Evolutionary conservation across 371 early-diverging fungal species (phyloP), one percentile per base, ranked within the genome.

Genomic region (Actinomortierella ambigua): DNA sequence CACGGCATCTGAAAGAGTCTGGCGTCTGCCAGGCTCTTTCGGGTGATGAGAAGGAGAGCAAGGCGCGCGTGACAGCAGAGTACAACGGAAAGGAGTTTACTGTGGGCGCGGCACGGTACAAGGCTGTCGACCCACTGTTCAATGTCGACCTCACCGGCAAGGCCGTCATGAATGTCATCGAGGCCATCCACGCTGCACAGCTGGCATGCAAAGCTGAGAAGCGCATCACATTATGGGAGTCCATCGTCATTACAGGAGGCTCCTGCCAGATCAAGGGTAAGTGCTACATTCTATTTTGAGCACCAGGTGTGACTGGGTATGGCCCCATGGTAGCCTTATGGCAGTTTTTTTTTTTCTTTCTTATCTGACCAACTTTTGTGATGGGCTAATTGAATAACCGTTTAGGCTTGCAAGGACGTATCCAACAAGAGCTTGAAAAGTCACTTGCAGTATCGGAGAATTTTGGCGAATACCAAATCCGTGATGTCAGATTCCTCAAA

Each of bases 171-270:
- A 77, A 81, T 15, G 46, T 94, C 14, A 64, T 81, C 5, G 92
- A 93, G 50, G 85, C 87, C 1, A 82, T 93, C 56, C 81, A 86
- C 29, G 73, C 87, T 23, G 83, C 87, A 2, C 82, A 89, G 44
- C 81, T 82, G 42, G 81, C 81, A 15, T 86, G 90, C 59, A 95
- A 96, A 55, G 82, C 89, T 2, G 94, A 93, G 50, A 90, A 87
- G 59, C 85, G 95, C 46, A 81, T 85, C 27, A 69, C 79, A 34
- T 70, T 96, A 28, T 95, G 93, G 93, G 97, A 96, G 66, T 84
- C 82, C 58, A 82, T 94, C 20, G 79, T 88, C 13, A 50, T 93
- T 8, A 87, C 90, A 0, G 95, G 95, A 24, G 95, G 93, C 0
- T 64, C 68, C 22, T 69, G 69, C 40, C 64, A 73, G 34, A 46